Conservation (phyloP, 1,284 basidiomycete genomes). For the Cryptococcus depauperatus region DNA sequence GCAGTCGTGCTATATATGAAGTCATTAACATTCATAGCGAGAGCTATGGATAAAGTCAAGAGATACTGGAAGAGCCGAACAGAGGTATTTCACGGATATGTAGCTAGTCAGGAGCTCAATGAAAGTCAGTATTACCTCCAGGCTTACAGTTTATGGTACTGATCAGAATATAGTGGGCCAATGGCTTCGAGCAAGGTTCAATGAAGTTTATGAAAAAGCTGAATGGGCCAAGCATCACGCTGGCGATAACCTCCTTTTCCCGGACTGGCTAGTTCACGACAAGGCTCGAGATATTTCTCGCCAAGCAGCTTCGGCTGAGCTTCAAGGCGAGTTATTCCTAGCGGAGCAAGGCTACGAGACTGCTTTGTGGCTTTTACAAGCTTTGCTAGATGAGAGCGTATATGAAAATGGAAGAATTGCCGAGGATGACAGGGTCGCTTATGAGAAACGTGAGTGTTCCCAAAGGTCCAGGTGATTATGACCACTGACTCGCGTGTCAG, state of each 20-base stretch:
- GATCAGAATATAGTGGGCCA: slow-evolving; percentile 38
- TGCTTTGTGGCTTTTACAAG: slow-evolving; percentile 83
- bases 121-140: slow-evolving; percentile 44
- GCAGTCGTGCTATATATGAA: slow-evolving; percentile 87
- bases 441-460: slow-evolving; percentile 63
- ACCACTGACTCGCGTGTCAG: slow-evolving; percentile 7
- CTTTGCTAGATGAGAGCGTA: slow-evolving; percentile 80
- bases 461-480: neutral
- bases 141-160: neutral
- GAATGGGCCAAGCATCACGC: slow-evolving; percentile 50
- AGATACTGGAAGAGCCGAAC: slow-evolving; percentile 44
- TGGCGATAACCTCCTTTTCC: slow-evolving; percentile 48
- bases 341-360: slow-evolving; percentile 93
- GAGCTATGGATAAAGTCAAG: slow-evolving; percentile 62
- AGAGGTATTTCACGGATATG: slow-evolving; percentile 21
- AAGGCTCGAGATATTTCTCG: slow-evolving; percentile 60
- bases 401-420: slow-evolving; percentile 72
- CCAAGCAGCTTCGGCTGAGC: slow-evolving; percentile 81
- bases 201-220: slow-evolving; percentile 53
- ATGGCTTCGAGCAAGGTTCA: slow-evolving; percentile 53
- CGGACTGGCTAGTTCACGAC: slow-evolving; percentile 52
- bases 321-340: slow-evolving; percentile 64
- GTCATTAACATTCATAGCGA: slow-evolving; percentile 83
- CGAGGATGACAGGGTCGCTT: slow-evolving; percentile 73
- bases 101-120: slow-evolving; percentile 49